Percentiles rank a stretch among this genome's conserved stretches.
Conservation (phyloP, 768 basidiomycete species). For the Scleroderma bovista region DNA sequence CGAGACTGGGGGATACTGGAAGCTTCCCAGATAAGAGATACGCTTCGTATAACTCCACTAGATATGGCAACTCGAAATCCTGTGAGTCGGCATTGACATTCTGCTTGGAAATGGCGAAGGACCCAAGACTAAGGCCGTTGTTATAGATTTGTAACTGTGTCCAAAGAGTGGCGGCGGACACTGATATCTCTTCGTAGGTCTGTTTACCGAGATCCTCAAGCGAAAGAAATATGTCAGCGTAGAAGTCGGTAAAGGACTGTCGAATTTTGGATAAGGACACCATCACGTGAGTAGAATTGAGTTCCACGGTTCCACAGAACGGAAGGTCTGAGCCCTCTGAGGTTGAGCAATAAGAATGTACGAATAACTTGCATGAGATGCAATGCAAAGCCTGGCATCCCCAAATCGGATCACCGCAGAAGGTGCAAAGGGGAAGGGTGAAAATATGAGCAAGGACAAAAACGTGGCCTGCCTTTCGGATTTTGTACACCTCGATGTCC, state of each 20-base stretch:
- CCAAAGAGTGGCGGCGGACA: slow-evolving; percentile 55
- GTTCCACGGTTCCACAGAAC: slow-evolving; percentile 34
- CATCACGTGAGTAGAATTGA: slow-evolving; percentile 43
- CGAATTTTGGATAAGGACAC: slow-evolving; percentile 51
- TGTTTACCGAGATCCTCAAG: slow-evolving; percentile 41
- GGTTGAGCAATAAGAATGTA: slow-evolving; percentile 47
- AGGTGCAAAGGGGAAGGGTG: slow-evolving; percentile 63
- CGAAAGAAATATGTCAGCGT: slow-evolving; percentile 39
- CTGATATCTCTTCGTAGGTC: slow-evolving; percentile 66
- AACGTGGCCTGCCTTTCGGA: slow-evolving; percentile 37
- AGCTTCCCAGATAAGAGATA: slow-evolving; percentile 40
- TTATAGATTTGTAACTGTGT: slow-evolving; percentile 61
- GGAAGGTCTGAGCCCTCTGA: slow-evolving; percentile 23
- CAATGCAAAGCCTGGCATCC: slow-evolving; percentile 70
- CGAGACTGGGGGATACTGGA: slow-evolving; percentile 39
- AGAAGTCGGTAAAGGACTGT: slow-evolving; percentile 50
- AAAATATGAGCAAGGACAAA: slow-evolving; percentile 64
- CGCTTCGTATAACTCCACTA: slow-evolving; percentile 45
- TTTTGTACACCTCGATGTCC: slow-evolving; percentile 10
- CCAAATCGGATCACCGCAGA: slow-evolving; percentile 71
- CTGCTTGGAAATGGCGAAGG: slow-evolving; percentile 46
- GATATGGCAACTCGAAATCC: slow-evolving; percentile 57
- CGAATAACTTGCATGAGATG: slow-evolving; percentile 51
- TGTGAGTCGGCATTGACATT: slow-evolving; percentile 33
- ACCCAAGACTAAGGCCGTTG: slow-evolving; percentile 61